These are phyloP conservation scores for Xylaria venustula DNA, from an alignment of 495 filamentous ascomycete genomes.

Conservation along the genomic window DNA sequence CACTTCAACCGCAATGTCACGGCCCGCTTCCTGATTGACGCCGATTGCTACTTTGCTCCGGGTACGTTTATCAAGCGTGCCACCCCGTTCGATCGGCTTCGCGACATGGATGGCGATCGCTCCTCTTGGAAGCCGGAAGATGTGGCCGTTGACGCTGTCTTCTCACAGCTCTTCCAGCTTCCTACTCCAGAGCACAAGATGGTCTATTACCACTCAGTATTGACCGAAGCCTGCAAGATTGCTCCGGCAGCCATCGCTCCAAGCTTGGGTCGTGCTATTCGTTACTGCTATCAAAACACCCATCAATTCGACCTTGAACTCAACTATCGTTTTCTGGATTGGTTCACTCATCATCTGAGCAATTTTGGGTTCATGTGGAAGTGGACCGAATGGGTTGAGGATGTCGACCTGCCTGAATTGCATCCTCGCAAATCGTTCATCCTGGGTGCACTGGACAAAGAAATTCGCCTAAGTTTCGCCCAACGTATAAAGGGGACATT, in stretches of 20 bases:
- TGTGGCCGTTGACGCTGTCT: conserved; percentile 93
- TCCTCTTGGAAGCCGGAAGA: conserved; percentile 98
- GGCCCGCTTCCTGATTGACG: conserved; percentile 85
- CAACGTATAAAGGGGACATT: conserved; percentile 93
- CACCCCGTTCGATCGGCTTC: conserved; percentile 84
- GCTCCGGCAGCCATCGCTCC: conserved; percentile 95
- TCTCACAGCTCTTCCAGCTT: conserved; percentile 88
- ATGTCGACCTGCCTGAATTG: conserved; percentile 70
- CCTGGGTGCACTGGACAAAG: conserved; percentile 85
- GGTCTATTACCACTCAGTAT: conserved; percentile 91
- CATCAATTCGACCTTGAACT: conserved; percentile 86
- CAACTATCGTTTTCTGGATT: conserved; percentile 84
- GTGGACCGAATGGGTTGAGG: conserved; percentile 96
- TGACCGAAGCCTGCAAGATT: conserved; percentile 94
- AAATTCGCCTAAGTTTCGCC: conserved; percentile 94
- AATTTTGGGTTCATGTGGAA: conserved; percentile 99
- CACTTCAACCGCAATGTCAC: conserved; percentile 87
- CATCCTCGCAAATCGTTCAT: conserved; percentile 94
- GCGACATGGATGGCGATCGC: conserved; percentile 65
- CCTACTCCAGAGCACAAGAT: conserved; percentile 89
- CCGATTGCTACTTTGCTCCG: conserved; percentile 89
- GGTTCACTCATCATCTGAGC: conserved; percentile 96
- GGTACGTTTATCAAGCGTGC: conserved; percentile 89
- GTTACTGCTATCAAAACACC: conserved; percentile 79
- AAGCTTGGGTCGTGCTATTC: conserved; percentile 87